Evolutionary conservation across 2,329 filamentous ascomycete species (phyloP), one percentile per base, ranked within the genome.

Genomic region (Penicillium sp.): DNA sequence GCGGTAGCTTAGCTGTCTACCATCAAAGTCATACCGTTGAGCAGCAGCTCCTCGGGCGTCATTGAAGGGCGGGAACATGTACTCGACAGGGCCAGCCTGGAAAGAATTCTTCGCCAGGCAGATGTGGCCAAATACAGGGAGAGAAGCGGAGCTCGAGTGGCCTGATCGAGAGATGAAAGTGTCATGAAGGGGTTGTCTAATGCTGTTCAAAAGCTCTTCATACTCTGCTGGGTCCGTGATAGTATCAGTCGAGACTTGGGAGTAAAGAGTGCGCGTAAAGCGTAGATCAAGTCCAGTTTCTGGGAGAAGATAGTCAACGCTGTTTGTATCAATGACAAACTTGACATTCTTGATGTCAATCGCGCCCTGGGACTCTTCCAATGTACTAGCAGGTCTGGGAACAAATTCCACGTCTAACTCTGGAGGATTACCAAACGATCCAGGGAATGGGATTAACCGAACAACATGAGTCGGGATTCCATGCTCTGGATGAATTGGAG

Each of bases 271-370:
- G 41, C 69, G 70, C 2, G 70, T 73, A 52, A 77, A 77, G 14
- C 74, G 75, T 41, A 77, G 64, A 55, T 77, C 75, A 31, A 73
- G 55, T 2, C 69, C 60, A 27, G 67, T 70, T 55, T 77, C 75
- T 1, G 75, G 75, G 14, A 77, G 63, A 29, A 77, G 65, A 56
- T 75, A 73, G 52, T 77, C 75, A 16, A 74, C 67, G 37, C 64
- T 68, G 50, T 60, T 70, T 29, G 71, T 67, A n/a, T 57, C 35
- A 6, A 71, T 29, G 31, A 76, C 59, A 2, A 68, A 66, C 45
- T 69, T 73, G 29, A 70, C 64, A 35, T 63, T 70, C 29, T 57
- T 62, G n/a, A 77, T 43, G 5, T 60, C 56, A 22, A 70, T 35
- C 35, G 59, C 53, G 3, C 56, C 33, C 22, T 55, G 55, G 29